Conservation (phyloP, 2,329 filamentous ascomycete species). For the Hymenoscyphus linearis region DNA sequence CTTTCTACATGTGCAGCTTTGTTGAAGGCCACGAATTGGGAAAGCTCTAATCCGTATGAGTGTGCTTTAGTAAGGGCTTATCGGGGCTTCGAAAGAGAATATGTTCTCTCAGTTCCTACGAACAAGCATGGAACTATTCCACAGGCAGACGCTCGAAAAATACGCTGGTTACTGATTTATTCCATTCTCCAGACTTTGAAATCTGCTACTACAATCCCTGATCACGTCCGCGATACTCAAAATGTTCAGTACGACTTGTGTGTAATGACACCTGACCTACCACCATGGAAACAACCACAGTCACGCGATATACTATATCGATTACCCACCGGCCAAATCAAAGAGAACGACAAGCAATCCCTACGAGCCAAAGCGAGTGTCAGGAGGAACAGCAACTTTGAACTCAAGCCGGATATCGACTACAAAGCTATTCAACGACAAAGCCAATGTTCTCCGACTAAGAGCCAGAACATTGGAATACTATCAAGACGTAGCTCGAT, state of each 20-base stretch:
- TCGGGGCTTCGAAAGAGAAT: conserved; percentile 61
- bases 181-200: conserved; percentile 66
- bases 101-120: conserved; percentile 43
- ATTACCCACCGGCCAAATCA: conserved; percentile 19
- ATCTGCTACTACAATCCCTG: conserved; percentile 55
- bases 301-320: conserved; percentile 17
- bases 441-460: conserved; percentile 7
- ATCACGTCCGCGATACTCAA: conserved; percentile 53
- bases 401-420: conserved; percentile 51
- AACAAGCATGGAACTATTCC: conserved; percentile 54
- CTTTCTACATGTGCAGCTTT: conserved; percentile 49
- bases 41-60: conserved; percentile 32
- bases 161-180: conserved; percentile 75
- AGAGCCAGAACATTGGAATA: conserved; percentile 16
- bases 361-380: background rate
- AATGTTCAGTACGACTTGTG: conserved; percentile 49
- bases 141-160: conserved; percentile 64
- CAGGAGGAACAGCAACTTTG: background rate
- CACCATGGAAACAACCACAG: conserved; percentile 24
- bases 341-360: background rate
- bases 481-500: conserved; percentile 10
- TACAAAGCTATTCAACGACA: conserved; percentile 40
- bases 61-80: conserved; percentile 61
- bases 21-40: conserved; percentile 42
- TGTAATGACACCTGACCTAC: conserved; percentile 22